Evolutionary conservation across 192 early-diverging fungal genomes (phyloP), one percentile per base, ranked within the genome.

Genomic region (Podila clonocystis): DNA sequence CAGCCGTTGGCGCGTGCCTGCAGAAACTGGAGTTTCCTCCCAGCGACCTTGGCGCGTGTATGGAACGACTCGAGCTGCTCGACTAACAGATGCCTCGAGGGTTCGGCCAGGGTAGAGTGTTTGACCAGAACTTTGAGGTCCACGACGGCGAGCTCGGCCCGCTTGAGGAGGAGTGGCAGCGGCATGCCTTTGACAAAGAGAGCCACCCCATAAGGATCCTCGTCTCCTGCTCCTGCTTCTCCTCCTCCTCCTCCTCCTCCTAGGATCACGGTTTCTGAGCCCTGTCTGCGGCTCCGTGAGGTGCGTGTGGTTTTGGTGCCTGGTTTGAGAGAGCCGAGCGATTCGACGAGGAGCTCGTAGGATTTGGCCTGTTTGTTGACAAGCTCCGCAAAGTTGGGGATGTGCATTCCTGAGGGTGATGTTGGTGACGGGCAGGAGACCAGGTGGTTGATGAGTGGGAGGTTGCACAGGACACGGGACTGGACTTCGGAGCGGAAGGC

Each of bases 91-190:
- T 26, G n/a, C 26, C 82, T 65, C 4, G 68, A 17, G 17, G 67
- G 60, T 13, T 72, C 69, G 15, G 70, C 61, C 41, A 89, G 63
- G 3, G 49, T 63, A 13, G 88, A 89, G 59, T 86, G 80, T 48
- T 83, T 86, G 19, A 89, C 74, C 59, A 89, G 65, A 1, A 85
- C 83, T 38, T 85, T 85, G 29, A 89, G 45, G 62, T 89, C 86
- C 13, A 82, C 72, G 0, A 85, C 85, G 0, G 88, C 88, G 20
- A 89, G 52, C 68, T 89, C 88, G 0, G 83, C 75, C 8, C 68
- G 73, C 60, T 89, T 89, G 20, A 89, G 66, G 17, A 85, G 67
- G 20, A 89, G 36, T 0, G 86, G 76, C 49, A 84, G 68, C 1
- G 83, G 74, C 20, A 69, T 30, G 9, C 75, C 59, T 9, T 52